Percentiles rank a stretch among this genome's conserved stretches.
phyloP scores from a whole-genome alignment of 768 basidiomycete species.

The Rhizopogon vesiculosus region DNA sequence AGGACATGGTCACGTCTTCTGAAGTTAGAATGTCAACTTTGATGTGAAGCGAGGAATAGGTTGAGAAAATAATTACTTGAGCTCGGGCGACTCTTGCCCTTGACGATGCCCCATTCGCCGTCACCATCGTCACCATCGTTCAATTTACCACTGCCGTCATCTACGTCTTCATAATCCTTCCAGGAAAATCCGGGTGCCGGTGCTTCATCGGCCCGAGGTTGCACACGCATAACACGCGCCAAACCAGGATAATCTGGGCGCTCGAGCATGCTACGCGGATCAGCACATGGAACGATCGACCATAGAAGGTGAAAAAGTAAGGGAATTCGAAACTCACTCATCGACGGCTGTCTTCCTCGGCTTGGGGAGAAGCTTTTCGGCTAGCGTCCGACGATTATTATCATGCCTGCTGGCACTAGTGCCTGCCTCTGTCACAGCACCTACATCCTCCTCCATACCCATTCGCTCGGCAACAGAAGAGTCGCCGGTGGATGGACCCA shows the following conservation, averaged over 20 bases:
- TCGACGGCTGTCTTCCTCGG: constrained; percentile 63
- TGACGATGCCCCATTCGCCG: constrained; percentile 78
- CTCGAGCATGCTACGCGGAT: constrained; percentile 53
- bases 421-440: constrained; percentile 33
- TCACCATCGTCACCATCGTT: constrained; percentile 58
- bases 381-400: constrained; percentile 39
- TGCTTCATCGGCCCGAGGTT: constrained; percentile 49
- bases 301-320: background rate
- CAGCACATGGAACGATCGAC: background rate
- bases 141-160: constrained; percentile 32
- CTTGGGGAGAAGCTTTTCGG: constrained; percentile 62
- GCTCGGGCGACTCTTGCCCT: constrained; percentile 42
- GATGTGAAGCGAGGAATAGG: background rate
- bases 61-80: constrained; percentile 29
- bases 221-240: constrained; percentile 68
- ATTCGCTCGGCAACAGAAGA: constrained; percentile 32
- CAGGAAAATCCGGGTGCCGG: constrained; percentile 67
- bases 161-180: constrained; percentile 73
- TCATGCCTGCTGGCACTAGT: constrained; percentile 11
- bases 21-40: constrained; percentile 1
- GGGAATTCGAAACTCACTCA: constrained; percentile 45
- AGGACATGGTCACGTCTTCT: constrained; percentile 14
- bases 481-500: constrained; percentile 45
- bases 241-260: constrained; percentile 47
- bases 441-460: constrained; percentile 22